Conservation (phyloP, 345 rosid species). For the Odontarrhena argentea region DNA sequence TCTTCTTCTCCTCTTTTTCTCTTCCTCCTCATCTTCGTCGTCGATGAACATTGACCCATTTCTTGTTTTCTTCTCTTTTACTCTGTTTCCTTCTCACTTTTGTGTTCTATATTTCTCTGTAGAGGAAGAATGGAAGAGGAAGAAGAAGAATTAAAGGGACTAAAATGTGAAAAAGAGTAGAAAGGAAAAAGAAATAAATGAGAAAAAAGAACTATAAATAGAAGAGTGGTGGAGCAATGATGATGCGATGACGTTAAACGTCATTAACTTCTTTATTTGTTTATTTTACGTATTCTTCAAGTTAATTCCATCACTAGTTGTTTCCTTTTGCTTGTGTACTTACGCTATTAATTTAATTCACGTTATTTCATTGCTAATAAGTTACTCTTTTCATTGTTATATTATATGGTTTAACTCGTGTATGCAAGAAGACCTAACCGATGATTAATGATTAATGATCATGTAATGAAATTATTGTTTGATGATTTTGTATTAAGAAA, state of each 20-base stretch:
- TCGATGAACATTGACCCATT: constrained; percentile 44
- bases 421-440: too few relatives aligned
- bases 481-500: background rate
- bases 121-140: constrained; percentile 3
- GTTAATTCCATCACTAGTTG: background rate
- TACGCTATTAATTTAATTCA: constrained; percentile 13
- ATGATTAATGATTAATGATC: background rate
- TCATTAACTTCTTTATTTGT: constrained; percentile 12
- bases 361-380: background rate
- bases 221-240: constrained; percentile 44
- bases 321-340: constrained; percentile 28
- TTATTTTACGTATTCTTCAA: constrained; percentile 19
- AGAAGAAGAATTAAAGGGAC: constrained; percentile 29
- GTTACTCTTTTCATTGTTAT: too few relatives aligned
- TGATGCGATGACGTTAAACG: constrained; percentile 41
- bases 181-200: constrained; percentile 7
- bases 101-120: background rate
- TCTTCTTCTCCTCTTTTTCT: constrained; percentile 12
- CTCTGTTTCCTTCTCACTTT: constrained; percentile 13
- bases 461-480: background rate
- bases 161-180: constrained; percentile 35
- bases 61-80: background rate
- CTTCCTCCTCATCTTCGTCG: constrained; percentile 31
- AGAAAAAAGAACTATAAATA: constrained; percentile 32
- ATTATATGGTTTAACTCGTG: too few relatives aligned